Evolutionary conservation across 495 filamentous ascomycete genomes (phyloP), one percentile per base, ranked within the genome.

Genomic region (Geopyxis carbonaria): DNA sequence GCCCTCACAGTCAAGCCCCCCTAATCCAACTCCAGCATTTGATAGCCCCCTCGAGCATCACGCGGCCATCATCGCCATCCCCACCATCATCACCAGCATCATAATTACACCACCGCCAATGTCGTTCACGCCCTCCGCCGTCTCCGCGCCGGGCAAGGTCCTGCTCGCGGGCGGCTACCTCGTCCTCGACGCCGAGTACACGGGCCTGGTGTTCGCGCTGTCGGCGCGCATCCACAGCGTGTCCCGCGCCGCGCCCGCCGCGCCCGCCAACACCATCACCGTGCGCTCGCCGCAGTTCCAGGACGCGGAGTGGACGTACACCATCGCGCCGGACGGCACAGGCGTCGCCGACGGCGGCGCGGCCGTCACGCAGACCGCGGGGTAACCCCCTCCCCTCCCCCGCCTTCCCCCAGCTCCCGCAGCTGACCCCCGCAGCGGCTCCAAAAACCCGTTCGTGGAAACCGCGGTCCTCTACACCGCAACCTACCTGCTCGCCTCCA

Each of bases 91-190:
- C 27, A 11, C 15, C 5, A 30, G 11, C 27, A 15, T 11, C 27
- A 30, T 15, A 30, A 30, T 30, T 11, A n/a, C 31, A 34, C 31
- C 11, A 8, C 7, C 31, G 11, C 11, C 31, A 8, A n/a, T 14
- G 34, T n/a, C 34, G 18, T 42, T 46, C 25, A 45, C 31, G 21
- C 27, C 34, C 40, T 28, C 31, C 33, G 83, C 81, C 50, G 68
- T 91, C 46, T 94, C 87, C 45, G 86, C 91, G 2, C 89, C 89
- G 16, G 89, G 89, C 34, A 97, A 97, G 62, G 91, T 97, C 30
- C 69, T 97, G 31, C 68, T 97, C 11, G 82, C 86, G 34, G 89
- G 89, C 27, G 89, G 89, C 29, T 97, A 94, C 55, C 75, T 97
- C 9, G 84, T 94, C 6, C 75, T 97, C 16, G 91, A 95, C 61